A percentile compares a stretch with the other conserved stretches of the same genome.
Evolutionary conservation across 208 protist genomes (phyloP).

Genomic region (Trypanosoma conorhini): DNA sequence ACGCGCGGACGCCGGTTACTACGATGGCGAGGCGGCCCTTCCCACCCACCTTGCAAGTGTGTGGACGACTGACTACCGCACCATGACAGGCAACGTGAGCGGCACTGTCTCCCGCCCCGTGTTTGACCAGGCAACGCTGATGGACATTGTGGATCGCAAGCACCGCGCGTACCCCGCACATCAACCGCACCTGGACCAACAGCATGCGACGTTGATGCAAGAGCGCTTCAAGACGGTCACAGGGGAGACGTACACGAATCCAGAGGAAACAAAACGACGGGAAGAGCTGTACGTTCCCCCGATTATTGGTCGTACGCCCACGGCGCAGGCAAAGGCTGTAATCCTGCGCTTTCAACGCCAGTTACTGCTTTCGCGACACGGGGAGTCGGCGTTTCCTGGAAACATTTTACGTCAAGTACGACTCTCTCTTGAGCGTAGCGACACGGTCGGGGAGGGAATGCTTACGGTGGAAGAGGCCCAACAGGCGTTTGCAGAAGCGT

Average conservation of each 20-base stretch:
- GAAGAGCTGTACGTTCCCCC: slow-evolving; percentile 44
- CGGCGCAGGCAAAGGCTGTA: slow-evolving; percentile 61
- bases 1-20: slow-evolving; percentile 71
- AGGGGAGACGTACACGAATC: slow-evolving; percentile 18
- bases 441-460: slow-evolving; percentile 30
- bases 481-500: slow-evolving; percentile 45
- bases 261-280: slow-evolving; percentile 14
- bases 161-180: slow-evolving; percentile 75
- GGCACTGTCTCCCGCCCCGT: slow-evolving; percentile 1
- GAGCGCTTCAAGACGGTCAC: slow-evolving; percentile 22
- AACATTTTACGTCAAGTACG: slow-evolving; percentile 70
- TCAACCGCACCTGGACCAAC: slow-evolving; percentile 77
- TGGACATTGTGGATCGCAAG: slow-evolving; percentile 78
- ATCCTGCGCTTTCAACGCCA: slow-evolving; percentile 68
- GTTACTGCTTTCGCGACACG: slow-evolving; percentile 46
- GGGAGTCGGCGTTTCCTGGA: slow-evolving; percentile 60
- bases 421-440: slow-evolving; percentile 34
- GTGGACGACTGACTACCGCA: slow-evolving; percentile 61
- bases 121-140: slow-evolving; percentile 71
- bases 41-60: slow-evolving; percentile 34
- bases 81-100: slow-evolving; percentile 29
- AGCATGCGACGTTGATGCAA: slow-evolving; percentile 24
- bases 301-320: slow-evolving; percentile 52
- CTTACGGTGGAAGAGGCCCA: slow-evolving; percentile 73
- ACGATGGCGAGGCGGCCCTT: slow-evolving; percentile 71